Evolutionary conservation across 495 filamentous ascomycete genomes (phyloP).

Genomic region (Thermochaetoides thermophila): DNA sequence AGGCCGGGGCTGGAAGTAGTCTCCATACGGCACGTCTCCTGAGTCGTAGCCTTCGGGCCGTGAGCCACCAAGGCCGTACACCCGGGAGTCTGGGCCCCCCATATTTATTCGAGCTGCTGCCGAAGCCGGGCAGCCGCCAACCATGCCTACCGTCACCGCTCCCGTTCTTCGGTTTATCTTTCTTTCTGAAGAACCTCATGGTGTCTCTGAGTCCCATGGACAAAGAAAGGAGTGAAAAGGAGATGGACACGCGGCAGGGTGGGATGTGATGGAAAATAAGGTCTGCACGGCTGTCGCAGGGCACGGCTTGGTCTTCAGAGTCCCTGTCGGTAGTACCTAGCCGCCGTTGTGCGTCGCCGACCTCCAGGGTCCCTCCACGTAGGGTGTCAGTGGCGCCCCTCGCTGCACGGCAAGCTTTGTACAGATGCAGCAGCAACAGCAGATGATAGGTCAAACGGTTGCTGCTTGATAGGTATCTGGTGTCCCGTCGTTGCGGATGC

Average conservation of each 20-base stretch:
- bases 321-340: too few species aligned
- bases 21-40: background rate
- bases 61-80: conserved; percentile 3
- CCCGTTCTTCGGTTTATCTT: conserved; percentile 18
- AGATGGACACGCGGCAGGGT: conserved; percentile 1
- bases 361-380: too few species aligned
- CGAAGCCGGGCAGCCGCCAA: conserved; percentile 8
- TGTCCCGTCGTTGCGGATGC: too few species aligned
- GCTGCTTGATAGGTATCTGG: too few species aligned
- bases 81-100: background rate
- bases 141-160: conserved; percentile 2
- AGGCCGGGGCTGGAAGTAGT: conserved; percentile 6
- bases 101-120: conserved; percentile 1
- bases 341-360: too few species aligned
- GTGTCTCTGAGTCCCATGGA: conserved; percentile 4
- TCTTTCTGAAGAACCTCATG: conserved; percentile 31
- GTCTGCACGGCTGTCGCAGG: too few species aligned
- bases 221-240: background rate
- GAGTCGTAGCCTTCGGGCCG: conserved; percentile 3
- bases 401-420: too few species aligned
- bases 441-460: too few species aligned
- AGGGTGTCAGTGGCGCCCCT: too few species aligned
- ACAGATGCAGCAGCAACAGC: too few species aligned
- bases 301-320: too few species aligned
- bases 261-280: conserved; percentile 3